Conservation (phyloP, 1,139 yeast genomes). For the Yarrowia galli region DNA sequence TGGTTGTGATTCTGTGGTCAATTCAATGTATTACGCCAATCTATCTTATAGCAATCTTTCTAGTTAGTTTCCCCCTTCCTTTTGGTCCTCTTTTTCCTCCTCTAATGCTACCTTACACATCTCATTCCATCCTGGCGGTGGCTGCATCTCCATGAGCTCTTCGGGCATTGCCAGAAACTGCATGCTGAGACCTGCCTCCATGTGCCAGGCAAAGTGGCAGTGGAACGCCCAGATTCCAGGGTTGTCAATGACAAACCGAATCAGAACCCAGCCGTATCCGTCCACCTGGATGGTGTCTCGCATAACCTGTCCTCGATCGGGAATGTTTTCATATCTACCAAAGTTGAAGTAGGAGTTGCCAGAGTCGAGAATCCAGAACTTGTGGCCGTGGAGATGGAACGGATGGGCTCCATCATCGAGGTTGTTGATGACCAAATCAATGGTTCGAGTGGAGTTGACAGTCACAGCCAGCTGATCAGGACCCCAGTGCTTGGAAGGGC, state of each 20-base stretch:
- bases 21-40: background rate
- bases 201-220: constrained; percentile 81
- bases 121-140: constrained; percentile 31
- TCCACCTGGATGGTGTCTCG: constrained; percentile 72
- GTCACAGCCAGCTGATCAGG: constrained; percentile 50
- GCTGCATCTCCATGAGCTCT: constrained; percentile 34
- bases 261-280: constrained; percentile 63
- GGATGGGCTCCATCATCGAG: constrained; percentile 87
- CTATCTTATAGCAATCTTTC: background rate
- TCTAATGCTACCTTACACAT: constrained; percentile 20
- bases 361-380: constrained; percentile 70
- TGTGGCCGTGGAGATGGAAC: constrained; percentile 91
- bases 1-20: too few species aligned
- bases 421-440: constrained; percentile 77
- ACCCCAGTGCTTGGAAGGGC: constrained; percentile 55
- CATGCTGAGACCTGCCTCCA: constrained; percentile 54
- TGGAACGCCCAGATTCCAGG: constrained; percentile 86
- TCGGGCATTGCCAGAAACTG: constrained; percentile 41
- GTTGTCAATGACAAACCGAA: constrained; percentile 68
- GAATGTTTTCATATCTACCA: constrained; percentile 58
- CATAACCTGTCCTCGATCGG: constrained; percentile 58
- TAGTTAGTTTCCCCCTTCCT: background rate
- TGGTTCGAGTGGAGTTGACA: constrained; percentile 59
- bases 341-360: constrained; percentile 55
- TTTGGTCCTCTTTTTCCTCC: constrained; percentile 15